phyloP scores from a whole-genome alignment of 495 filamentous ascomycete species.

The Choiromyces venosus region DNA sequence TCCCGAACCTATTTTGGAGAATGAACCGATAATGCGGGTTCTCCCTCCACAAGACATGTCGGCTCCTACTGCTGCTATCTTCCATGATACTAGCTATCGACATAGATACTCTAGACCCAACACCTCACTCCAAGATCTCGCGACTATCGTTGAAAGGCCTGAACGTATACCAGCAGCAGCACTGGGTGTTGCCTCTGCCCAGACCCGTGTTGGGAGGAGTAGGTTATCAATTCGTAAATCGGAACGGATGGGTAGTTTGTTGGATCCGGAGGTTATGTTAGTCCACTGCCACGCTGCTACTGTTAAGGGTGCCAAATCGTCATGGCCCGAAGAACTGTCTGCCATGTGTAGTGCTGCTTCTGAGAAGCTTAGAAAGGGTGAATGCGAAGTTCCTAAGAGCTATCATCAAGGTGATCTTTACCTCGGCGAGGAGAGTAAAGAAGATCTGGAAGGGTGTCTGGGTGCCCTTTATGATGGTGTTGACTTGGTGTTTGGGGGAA shows the following conservation, averaged over 20 bases:
- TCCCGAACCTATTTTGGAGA: slow-evolving; percentile 21
- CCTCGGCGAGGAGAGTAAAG: slow-evolving; percentile 66
- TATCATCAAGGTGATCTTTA: slow-evolving; percentile 40
- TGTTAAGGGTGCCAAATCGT: slow-evolving; percentile 35
- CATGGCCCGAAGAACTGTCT: slow-evolving; percentile 49
- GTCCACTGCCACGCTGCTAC: slow-evolving; percentile 54
- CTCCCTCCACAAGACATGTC: slow-evolving; percentile 36
- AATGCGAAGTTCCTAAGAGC: slow-evolving; percentile 37
- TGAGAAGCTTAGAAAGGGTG: slow-evolving; percentile 61
- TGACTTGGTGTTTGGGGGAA: slow-evolving; percentile 66
- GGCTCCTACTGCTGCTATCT: slow-evolving; percentile 68
- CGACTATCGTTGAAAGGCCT: slow-evolving; percentile 80
- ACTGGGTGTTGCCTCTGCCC: slow-evolving; percentile 76
- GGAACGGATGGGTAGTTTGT: slow-evolving; percentile 31
- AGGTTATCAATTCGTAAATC: slow-evolving; percentile 35
- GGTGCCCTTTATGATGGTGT: slow-evolving; percentile 93
- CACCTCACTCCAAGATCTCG: slow-evolving; percentile 58
- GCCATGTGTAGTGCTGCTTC: slow-evolving; percentile 52
- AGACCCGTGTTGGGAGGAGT: slow-evolving; percentile 76
- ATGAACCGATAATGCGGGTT: slow-evolving; percentile 19
- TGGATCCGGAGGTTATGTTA: slow-evolving; percentile 40
- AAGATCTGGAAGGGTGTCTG: slow-evolving; percentile 77
- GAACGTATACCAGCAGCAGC: slow-evolving; percentile 83
- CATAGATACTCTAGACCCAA: slow-evolving; percentile 83
- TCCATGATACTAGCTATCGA: slow-evolving; percentile 91